These are phyloP conservation scores for Xylogone sp. DNA, from an alignment of 2,329 filamentous ascomycete species.

Conservation along the genomic window DNA sequence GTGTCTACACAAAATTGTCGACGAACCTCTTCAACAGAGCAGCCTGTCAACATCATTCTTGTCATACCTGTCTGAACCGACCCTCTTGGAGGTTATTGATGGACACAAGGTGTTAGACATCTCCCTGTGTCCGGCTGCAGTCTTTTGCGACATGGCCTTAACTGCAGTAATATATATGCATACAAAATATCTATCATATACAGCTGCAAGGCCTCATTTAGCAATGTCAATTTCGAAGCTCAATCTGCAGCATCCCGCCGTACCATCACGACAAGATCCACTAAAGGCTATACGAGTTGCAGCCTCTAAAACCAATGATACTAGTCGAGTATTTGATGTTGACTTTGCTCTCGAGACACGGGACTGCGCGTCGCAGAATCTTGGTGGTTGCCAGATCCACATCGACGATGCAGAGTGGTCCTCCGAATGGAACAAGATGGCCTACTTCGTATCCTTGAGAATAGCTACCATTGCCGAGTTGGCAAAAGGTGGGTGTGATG, in stretches of 20 bases:
- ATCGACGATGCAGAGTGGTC: slow-evolving; percentile 55
- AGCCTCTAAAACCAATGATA: too few relatives aligned
- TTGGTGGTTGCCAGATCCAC: slow-evolving; percentile 56
- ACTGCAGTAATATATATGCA: slow-evolving; percentile 60
- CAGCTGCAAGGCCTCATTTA: slow-evolving; percentile 61
- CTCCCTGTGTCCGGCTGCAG: slow-evolving; percentile 14
- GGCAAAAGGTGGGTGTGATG: slow-evolving; percentile 58
- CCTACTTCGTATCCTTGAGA: slow-evolving; percentile 63
- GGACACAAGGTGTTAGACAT: slow-evolving; percentile 1
- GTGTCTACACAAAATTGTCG: slow-evolving; percentile 49
- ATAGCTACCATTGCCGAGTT: slow-evolving; percentile 55
- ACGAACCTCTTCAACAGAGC: slow-evolving; percentile 47
- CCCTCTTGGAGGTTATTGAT: not conserved
- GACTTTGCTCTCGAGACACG: too few relatives aligned
- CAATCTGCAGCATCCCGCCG: slow-evolving; percentile 66
- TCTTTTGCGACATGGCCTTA: slow-evolving; percentile 56
- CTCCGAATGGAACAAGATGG: slow-evolving; percentile 60
- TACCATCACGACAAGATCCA: slow-evolving; percentile 39
- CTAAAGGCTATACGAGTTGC: slow-evolving; percentile 31
- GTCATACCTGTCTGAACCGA: slow-evolving; percentile 44
- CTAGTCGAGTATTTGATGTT: slow-evolving; percentile 32
- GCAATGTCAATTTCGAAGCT: slow-evolving; percentile 48
- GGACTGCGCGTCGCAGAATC: too few relatives aligned
- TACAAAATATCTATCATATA: too few relatives aligned
- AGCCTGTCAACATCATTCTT: slow-evolving; percentile 47